phyloP scores from a whole-genome alignment of 805 yeast species.

The Clavispora carvajalis region DNA sequence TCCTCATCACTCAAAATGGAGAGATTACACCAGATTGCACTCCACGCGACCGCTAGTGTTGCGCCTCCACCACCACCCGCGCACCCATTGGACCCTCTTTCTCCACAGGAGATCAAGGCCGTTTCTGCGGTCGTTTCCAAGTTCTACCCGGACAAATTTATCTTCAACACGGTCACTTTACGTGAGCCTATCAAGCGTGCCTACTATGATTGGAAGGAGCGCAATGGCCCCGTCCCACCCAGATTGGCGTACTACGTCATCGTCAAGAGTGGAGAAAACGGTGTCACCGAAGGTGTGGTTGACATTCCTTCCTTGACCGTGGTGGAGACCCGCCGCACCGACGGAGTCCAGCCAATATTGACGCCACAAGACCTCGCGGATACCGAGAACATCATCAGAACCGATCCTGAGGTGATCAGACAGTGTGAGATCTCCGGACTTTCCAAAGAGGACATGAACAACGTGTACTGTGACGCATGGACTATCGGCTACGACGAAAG shows the following conservation, averaged over 20 bases:
- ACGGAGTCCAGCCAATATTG: constrained; percentile 69
- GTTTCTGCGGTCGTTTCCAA: constrained; percentile 49
- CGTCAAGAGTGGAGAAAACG: constrained; percentile 52
- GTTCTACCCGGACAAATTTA: constrained; percentile 42
- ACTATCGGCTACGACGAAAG: constrained; percentile 69
- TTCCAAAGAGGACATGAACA: constrained; percentile 55
- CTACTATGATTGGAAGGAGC: constrained; percentile 61
- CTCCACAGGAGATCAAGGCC: constrained; percentile 56
- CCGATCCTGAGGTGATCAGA: constrained; percentile 65
- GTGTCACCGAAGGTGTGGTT: constrained; percentile 68
- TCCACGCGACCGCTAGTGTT: constrained; percentile 53
- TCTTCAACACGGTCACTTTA: constrained; percentile 65
- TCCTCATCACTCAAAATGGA: constrained; percentile 38
- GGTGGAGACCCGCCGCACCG: constrained; percentile 42
- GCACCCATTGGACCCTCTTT: constrained; percentile 70
- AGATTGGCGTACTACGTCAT: constrained; percentile 64
- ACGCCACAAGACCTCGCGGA: constrained; percentile 61
- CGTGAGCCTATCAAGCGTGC: constrained; percentile 66
- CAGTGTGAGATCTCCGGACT: constrained; percentile 70
- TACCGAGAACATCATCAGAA: constrained; percentile 62
- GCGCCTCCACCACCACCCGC: constrained; percentile 51
- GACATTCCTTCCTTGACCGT: constrained; percentile 48
- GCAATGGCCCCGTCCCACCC: constrained; percentile 57
- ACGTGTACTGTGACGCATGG: constrained; percentile 64
- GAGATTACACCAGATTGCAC: constrained; percentile 59